These are phyloP conservation scores for Apiotrichum siamense DNA, from an alignment of 1,284 basidiomycete species.

Conservation along the genomic window DNA sequence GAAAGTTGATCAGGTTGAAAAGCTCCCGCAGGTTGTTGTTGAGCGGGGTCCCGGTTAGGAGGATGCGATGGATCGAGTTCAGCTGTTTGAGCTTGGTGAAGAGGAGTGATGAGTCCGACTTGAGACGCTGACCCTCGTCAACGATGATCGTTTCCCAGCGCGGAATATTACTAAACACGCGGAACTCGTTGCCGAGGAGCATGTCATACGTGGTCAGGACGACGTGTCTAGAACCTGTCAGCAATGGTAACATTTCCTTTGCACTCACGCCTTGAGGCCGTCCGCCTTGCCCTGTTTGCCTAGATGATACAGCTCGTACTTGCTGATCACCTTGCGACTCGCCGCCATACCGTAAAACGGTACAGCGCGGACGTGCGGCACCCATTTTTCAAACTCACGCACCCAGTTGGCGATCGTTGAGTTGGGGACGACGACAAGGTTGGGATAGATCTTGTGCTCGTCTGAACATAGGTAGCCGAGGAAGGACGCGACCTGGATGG, in stretches of 20 bases:
- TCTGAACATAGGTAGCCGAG: conserved; percentile 65
- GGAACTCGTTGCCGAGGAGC: conserved; percentile 64
- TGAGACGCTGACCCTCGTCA: conserved; percentile 83
- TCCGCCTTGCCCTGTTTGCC: conserved; percentile 32
- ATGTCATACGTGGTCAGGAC: conserved; percentile 86
- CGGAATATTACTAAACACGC: conserved; percentile 70
- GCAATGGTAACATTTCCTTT: neutral
- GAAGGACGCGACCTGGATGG: conserved; percentile 80
- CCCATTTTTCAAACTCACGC: conserved; percentile 86
- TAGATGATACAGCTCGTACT: conserved; percentile 72
- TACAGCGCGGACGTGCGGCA: conserved; percentile 53
- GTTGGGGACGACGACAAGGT: conserved; percentile 88
- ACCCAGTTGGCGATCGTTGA: conserved; percentile 53
- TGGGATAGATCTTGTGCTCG: conserved; percentile 59
- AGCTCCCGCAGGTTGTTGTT: conserved; percentile 95
- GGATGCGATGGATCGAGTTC: conserved; percentile 70
- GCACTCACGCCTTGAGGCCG: conserved; percentile 44
- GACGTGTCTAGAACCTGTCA: conserved; percentile 55
- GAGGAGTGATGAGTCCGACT: conserved; percentile 66
- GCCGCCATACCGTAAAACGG: conserved; percentile 55
- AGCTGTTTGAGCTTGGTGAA: conserved; percentile 78
- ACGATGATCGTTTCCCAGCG: conserved; percentile 88
- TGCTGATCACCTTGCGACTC: conserved; percentile 66
- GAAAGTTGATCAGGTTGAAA: conserved; percentile 91
- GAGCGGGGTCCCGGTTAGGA: conserved; percentile 92